Percentiles rank a stretch among this genome's conserved stretches.
These are phyloP conservation scores for Hibiscus tridactylites DNA, from an alignment of 345 rosid species.

Conservation along the genomic window DNA sequence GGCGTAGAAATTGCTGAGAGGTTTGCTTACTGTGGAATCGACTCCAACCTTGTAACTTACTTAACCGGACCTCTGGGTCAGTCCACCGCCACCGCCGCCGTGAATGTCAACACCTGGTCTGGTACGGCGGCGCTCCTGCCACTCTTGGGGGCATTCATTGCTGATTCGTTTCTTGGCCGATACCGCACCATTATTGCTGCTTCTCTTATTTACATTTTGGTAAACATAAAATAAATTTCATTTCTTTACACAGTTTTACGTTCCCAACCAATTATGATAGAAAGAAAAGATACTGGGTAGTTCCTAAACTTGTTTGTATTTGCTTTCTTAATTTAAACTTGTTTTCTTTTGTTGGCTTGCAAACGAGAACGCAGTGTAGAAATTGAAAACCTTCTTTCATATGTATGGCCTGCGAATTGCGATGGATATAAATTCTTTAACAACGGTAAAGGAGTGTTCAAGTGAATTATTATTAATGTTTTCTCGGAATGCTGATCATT, in stretches of 20 bases:
- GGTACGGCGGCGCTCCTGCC: not conserved
- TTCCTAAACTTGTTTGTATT: no score
- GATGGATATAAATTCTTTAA: not conserved
- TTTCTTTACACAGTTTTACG: not conserved
- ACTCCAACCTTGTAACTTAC: not conserved
- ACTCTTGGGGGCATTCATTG: not conserved
- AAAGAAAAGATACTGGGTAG: not conserved
- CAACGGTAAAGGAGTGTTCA: not conserved
- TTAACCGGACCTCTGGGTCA: not conserved
- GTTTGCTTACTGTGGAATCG: not conserved
- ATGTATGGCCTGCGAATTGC: not conserved
- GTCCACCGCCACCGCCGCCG: not conserved
- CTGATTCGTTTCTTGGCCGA: not conserved
- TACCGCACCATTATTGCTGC: not conserved
- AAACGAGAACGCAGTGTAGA: not conserved
- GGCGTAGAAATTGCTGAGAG: not conserved
- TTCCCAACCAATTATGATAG: not conserved
- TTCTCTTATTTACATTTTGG: not conserved
- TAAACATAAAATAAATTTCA: not conserved
- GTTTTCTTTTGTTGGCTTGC: not conserved
- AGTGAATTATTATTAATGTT: not conserved
- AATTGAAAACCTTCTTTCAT: not conserved
- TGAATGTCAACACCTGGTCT: not conserved
- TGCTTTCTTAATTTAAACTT: not conserved
- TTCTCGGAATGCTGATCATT: not conserved